Percentiles rank a stretch among this genome's conserved stretches.
These are phyloP conservation scores for Schwanniomyces etchellsii DNA, from an alignment of 1,139 yeast species.

Conservation along the genomic window DNA sequence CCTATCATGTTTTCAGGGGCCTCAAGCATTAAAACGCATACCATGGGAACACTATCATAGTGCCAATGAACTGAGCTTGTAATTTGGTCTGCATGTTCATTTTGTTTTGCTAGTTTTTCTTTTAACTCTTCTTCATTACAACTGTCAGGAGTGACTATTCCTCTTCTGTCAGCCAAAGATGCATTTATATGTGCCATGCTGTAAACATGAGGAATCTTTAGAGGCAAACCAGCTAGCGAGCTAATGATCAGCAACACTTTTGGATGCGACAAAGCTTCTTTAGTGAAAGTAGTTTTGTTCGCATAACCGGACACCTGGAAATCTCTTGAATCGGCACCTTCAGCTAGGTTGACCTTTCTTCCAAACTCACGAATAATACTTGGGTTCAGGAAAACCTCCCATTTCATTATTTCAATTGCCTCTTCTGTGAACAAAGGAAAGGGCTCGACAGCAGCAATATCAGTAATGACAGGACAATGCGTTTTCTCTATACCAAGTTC, in stretches of 20 bases:
- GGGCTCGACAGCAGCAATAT: conserved; percentile 25
- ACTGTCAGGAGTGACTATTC: too few relatives aligned
- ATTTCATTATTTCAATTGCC: conserved; percentile 27
- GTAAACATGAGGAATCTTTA: conserved; percentile 19
- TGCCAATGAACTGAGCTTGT: conserved; percentile 19
- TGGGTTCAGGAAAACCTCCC: conserved; percentile 22
- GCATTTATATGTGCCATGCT: conserved; percentile 26
- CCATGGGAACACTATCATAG: conserved; percentile 26
- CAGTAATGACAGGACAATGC: conserved; percentile 18
- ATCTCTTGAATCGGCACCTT: conserved; percentile 18
- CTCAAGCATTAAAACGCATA: conserved; percentile 28
- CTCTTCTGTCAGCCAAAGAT: conserved; percentile 18
- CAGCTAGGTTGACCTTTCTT: conserved; percentile 22
- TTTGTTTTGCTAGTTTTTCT: too few relatives aligned
- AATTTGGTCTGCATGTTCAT: conserved; percentile 1
- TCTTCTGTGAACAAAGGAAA: conserved; percentile 26
- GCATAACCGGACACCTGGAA: conserved; percentile 27
- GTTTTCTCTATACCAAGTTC: conserved; percentile 24
- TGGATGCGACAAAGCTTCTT: conserved; percentile 10
- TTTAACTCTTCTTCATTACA: too few relatives aligned
- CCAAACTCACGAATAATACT: conserved; percentile 18
- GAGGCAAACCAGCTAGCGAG: conserved; percentile 17
- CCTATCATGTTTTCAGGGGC: conserved; percentile 28
- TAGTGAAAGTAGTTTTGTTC: conserved; percentile 20
- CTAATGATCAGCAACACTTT: conserved; percentile 16